Percentiles rank a stretch among this genome's conserved stretches.
These are phyloP conservation scores for Phytophthora ramorum DNA, from an alignment of 352 stramenopile species.

Conservation along the genomic window DNA sequence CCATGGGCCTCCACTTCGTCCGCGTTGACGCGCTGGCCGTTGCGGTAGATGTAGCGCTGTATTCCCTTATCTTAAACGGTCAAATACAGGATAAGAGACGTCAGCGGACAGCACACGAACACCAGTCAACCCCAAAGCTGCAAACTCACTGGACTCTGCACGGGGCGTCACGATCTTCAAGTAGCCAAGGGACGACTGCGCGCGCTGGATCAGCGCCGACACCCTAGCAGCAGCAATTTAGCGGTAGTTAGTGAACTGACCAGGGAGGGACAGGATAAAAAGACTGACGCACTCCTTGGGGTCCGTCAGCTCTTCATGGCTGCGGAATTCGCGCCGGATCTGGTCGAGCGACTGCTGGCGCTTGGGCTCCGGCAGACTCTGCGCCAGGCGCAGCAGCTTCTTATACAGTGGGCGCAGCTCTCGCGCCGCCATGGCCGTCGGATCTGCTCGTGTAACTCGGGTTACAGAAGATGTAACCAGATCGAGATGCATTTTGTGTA, in stretches of 20 bases:
- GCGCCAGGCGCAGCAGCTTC: slow-evolving; percentile 81
- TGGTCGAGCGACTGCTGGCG: slow-evolving; percentile 68
- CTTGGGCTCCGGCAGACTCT: slow-evolving; percentile 77
- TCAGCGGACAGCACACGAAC: not conserved
- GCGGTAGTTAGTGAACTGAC: not conserved
- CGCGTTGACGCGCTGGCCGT: slow-evolving; percentile 74
- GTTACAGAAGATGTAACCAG: not conserved
- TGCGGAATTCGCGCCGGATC: slow-evolving; percentile 82
- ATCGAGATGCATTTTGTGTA: not conserved
- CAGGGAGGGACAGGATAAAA: not conserved
- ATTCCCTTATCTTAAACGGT: slow-evolving; percentile 57
- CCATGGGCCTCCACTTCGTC: slow-evolving; percentile 46
- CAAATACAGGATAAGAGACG: slow-evolving; percentile 3
- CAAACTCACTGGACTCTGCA: slow-evolving; percentile 49
- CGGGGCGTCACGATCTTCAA: slow-evolving; percentile 89
- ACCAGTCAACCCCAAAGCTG: not conserved
- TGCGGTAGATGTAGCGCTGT: slow-evolving; percentile 85
- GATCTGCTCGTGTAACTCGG: not conserved
- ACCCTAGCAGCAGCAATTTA: slow-evolving; percentile 47
- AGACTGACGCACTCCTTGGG: slow-evolving; percentile 61
- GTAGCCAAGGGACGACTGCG: slow-evolving; percentile 84
- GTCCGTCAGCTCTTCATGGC: slow-evolving; percentile 60
- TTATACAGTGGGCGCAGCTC: slow-evolving; percentile 86
- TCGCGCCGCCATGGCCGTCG: slow-evolving; percentile 35
- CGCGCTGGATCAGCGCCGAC: slow-evolving; percentile 70